Evolutionary conservation across 371 early-diverging fungal genomes (phyloP).

Genomic region (Entomophthora muscae): DNA sequence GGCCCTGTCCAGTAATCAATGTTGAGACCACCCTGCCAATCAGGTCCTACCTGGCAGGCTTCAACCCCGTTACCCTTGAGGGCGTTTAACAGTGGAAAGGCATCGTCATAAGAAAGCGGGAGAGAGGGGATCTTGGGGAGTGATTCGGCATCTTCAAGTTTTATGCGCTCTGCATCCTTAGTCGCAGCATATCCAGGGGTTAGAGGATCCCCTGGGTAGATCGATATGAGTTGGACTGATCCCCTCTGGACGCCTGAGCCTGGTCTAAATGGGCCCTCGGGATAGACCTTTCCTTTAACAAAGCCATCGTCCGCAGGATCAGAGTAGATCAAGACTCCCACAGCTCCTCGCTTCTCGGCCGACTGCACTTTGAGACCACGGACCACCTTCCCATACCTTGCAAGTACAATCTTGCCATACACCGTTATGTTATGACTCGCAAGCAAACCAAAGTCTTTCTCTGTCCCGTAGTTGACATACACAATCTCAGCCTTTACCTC

Average conservation of each 20-base stretch:
- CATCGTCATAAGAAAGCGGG: not conserved
- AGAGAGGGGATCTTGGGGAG: slow-evolving; percentile 1
- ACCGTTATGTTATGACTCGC: not conserved
- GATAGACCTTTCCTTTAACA: not conserved
- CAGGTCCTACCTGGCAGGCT: not conserved
- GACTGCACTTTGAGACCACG: not conserved
- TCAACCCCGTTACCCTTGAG: not conserved
- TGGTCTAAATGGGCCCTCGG: not conserved
- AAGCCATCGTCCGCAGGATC: slow-evolving; percentile 3
- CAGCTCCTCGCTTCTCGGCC: not conserved
- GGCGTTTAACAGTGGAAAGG: not conserved
- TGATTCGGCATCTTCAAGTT: not conserved
- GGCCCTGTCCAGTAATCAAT: not conserved
- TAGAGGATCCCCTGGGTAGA: not conserved
- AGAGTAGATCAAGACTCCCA: slow-evolving; percentile 2
- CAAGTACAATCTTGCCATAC: not conserved
- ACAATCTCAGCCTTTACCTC: not conserved
- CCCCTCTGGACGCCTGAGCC: not conserved
- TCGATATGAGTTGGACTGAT: not conserved
- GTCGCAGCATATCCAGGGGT: not conserved
- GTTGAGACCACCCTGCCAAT: slow-evolving; percentile 3
- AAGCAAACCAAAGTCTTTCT: not conserved
- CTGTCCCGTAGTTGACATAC: slow-evolving; percentile 3
- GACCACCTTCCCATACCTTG: not conserved
- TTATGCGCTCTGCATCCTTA: not conserved